phyloP scores from a whole-genome alignment of 108 stramenopile genomes.

The Nannochloropsis gaditana region DNA sequence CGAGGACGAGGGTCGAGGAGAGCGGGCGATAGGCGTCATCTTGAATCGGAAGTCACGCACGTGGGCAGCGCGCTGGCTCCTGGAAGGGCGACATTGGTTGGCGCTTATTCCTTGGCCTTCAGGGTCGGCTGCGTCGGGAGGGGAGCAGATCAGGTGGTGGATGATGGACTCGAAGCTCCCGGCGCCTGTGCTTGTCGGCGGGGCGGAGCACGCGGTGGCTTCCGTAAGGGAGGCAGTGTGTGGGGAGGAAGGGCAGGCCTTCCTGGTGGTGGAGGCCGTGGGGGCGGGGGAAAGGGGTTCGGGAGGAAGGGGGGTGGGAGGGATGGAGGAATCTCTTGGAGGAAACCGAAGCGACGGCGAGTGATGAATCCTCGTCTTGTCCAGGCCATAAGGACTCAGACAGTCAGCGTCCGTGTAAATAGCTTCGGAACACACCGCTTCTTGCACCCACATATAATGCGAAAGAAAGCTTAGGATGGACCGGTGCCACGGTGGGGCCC shows the following conservation, averaged over 20 bases:
- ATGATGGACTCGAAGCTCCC: neutral
- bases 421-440: neutral
- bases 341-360: no score
- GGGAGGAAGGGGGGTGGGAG: neutral
- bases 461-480: no score
- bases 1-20: neutral
- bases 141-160: neutral
- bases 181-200: neutral
- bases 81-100: conserved; percentile 1
- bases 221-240: neutral
- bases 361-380: no score
- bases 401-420: neutral
- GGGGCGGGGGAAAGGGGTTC: neutral
- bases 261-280: neutral
- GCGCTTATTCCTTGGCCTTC: conserved; percentile 5
- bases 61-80: neutral
- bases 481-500: no score
- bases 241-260: neutral
- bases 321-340: neutral
- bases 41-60: conserved; percentile 2
- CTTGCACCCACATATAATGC: no score
- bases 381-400: neutral
- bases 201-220: neutral
- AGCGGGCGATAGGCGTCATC: neutral
- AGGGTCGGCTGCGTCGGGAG: neutral